Evolutionary conservation across 108 stramenopile species (phyloP), one percentile per base, ranked within the genome.

Genomic region (Nitzschia putrida): DNA sequence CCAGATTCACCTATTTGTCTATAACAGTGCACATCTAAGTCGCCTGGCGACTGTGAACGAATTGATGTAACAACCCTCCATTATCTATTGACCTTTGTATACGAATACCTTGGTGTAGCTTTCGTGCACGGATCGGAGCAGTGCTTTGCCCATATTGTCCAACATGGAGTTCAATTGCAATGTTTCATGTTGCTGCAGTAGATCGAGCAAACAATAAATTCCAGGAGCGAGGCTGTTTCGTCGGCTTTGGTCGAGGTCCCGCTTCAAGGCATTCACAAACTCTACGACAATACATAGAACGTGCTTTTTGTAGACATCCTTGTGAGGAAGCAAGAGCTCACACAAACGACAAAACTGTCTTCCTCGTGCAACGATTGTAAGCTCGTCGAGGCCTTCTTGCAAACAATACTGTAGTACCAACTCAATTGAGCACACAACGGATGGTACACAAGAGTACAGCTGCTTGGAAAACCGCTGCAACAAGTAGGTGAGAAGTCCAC

Each of bases 221-320:
- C 82, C 80, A 0, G 89, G 84, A 38, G 79, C 57, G 14, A 88
- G 55, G 8, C 71, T 74, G 13, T 72, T 75, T 69, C 87, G 86
- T 6, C 63, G 67, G 12, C 53, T 55, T 9, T 79, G 76, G 64
- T 69, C 57, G 76, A 88, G 57, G 10, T 78, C 70, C 21, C 58
- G 57, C n/a, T 65, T 75, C 34, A 92, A 60, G 18, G 78, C 68
- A n/a, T 73, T 54, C 12, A 93, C 85, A 70, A 80, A 93, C 38
- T 77, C 70, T 25, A 90, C 58, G 11, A 93, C 74, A 26, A 93
- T 64, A 8, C 82, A 81, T 8, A 93, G 66, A 2, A 90, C 82
- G 73, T 93, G 89, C 52, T 93, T 93, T 64, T 89, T 90, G 76
- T 87, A 88, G n/a, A 93, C 71, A n/a, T 93, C 92, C 44, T 80